Base-by-base conservation (phyloP, 2,329 filamentous ascomycete species). In the Aspergillus brunneoviolaceus region DNA sequence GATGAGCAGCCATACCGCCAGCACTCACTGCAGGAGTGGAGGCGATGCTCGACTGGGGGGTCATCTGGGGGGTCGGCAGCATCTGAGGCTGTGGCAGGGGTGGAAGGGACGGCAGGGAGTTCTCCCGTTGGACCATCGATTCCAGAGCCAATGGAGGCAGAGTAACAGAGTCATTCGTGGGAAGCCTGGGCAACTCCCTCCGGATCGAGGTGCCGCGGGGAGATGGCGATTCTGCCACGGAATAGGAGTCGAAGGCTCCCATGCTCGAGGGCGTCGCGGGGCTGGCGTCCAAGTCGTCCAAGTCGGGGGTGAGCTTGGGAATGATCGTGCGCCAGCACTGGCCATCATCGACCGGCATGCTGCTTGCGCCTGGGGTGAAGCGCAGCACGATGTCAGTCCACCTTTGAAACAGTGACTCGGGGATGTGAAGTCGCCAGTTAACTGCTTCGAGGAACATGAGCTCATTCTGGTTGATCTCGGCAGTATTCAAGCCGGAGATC, bases 391-490 rank as follows among this genome's bases (percentile, higher is more conserved):
- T 89, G 64, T 96, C 91, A 49, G 92, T 94, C 95, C 95, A 99
- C 65, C 90, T 88, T 74, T 95, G 89, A 79, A 96, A 98, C 10
- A 91, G 85, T 3, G 89, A 84, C 67, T 97, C 92, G 0, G 92
- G 89, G 64, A 99, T 94, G 76, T 99, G 95, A 31, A 99, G 85
- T 70, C 92, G 91, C 93, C 94, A 99, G 75, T 92, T 89, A 63
- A 99, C 91, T 50, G 93, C 91, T 62, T 89, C 80, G 51, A 99
- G 84, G 74, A 98, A 99, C 19, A 91, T 88, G 76, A 96, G 89
- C 79, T 99, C 95, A 75, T 98, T 98, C 72, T 92, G 89, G 78
- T 98, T 98, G 77, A 99, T 98, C 79, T 99, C 95, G 59, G 86
- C 82, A 3, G 92, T 93, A 74, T 91, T 92, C 59, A 99, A 82